Evolutionary conservation across 2,329 filamentous ascomycete genomes (phyloP), one percentile per base, ranked within the genome.

Genomic region (Fusarium phyllophilum): DNA sequence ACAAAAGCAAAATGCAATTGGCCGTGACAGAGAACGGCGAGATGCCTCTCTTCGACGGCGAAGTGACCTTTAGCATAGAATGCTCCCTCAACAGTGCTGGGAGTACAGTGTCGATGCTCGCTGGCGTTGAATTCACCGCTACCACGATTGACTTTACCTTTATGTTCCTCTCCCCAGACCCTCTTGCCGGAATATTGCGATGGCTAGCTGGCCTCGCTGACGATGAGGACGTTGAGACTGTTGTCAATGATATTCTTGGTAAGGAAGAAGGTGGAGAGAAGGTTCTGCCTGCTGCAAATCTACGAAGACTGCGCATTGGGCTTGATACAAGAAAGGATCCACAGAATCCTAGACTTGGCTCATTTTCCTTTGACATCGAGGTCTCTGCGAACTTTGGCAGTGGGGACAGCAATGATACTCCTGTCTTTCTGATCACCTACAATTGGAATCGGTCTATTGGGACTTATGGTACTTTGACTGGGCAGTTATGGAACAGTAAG

Each of bases 321-420:
- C 60, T 63, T 4, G 60, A 63, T 12, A 63, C 60, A 42, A 63
- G n/a, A 8, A 59, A 64, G 6, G 57, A 60, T 31, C 57, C 57
- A 3, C 57, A 60, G 34, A 41, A 38, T 36, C 54, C 61, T 4
- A 24, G n/a, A 29, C 61, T 64, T 5, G 36, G 31, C 0, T 59
- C 44, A 1, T 64, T 64, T 31, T 49, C 54, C 4, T 64, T 64
- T 2, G 54, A 64, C 1, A 36, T 64, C 7, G 61, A 64, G 29
- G 61, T 49, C 8, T 24, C 61, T 36, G 61, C 61, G 1, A 49
- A 26, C 14, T 49, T 64, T 42, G 61, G 61, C 6, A 45, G 45
- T 13, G 44, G 54, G 4, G 18, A 59, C 2, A 36, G 22, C 10
- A 22, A 12, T 0, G 18, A 44, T 15, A 34, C 44, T 10, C 54